Percentiles rank a stretch among this genome's conserved stretches.
phyloP scores from a whole-genome alignment of 106 monocot genomes.

The Iris macrosiphon region DNA sequence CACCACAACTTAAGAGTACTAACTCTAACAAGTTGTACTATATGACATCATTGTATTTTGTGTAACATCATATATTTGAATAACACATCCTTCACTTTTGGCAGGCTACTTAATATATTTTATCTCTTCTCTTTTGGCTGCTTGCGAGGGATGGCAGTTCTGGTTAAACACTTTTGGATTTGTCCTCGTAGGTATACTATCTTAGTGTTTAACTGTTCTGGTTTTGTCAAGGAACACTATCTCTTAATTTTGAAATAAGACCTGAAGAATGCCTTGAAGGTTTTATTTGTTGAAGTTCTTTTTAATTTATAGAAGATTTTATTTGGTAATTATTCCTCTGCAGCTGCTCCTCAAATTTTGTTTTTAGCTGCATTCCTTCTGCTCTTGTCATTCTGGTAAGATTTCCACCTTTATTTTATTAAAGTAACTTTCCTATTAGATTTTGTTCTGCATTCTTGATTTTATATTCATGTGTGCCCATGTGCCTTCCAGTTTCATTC shows the following conservation, averaged over 20 bases:
- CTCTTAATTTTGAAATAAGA: no score
- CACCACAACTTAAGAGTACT: no score
- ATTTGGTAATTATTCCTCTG: conserved; percentile 12
- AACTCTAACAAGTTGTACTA: no score
- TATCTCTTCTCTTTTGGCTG: conserved; percentile 53
- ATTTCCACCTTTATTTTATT: conserved; percentile 2
- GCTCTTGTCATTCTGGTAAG: conserved; percentile 90
- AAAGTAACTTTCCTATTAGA: no score
- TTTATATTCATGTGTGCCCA: neutral
- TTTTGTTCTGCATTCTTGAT: no score
- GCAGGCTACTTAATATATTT: conserved; percentile 64
- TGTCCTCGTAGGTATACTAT: conserved; percentile 80
- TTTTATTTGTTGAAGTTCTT: no score
- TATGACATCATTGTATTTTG: neutral
- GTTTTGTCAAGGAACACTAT: no score
- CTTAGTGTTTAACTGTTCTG: neutral
- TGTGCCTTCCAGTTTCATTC: no score
- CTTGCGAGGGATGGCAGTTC: conserved; percentile 71
- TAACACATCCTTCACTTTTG: neutral
- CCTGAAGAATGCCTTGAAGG: no score
- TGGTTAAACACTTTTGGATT: conserved; percentile 93
- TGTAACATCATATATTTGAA: neutral
- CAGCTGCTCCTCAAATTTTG: conserved; percentile 92
- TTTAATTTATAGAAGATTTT: neutral
- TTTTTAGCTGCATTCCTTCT: conserved; percentile 90